Percentiles rank a stretch among this genome's conserved stretches.
Conservation (phyloP, 2,329 filamentous ascomycete genomes). For the Podosphaera fusca region DNA sequence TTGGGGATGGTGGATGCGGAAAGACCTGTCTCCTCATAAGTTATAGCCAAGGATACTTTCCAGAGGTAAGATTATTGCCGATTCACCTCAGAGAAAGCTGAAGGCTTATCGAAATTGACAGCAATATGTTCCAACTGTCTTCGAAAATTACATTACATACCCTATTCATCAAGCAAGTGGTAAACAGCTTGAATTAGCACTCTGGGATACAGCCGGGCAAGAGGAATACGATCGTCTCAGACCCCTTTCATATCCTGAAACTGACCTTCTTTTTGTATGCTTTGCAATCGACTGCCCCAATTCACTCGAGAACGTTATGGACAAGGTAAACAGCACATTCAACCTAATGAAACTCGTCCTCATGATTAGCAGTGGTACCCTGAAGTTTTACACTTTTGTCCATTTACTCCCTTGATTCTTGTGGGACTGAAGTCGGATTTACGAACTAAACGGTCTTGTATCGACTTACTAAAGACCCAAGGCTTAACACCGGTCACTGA, state of each 20-base stretch:
- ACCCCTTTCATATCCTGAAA: constrained; percentile 92
- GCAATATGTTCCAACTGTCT: constrained; percentile 99
- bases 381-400: constrained; percentile 96
- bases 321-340: constrained; percentile 47
- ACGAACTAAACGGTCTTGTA: constrained; percentile 83
- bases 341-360: neutral
- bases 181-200: constrained; percentile 85
- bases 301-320: constrained; percentile 92
- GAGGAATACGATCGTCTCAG: constrained; percentile 95
- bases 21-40: constrained; percentile 98
- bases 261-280: constrained; percentile 92
- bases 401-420: constrained; percentile 84
- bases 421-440: constrained; percentile 94
- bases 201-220: constrained; percentile 97
- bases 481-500: constrained; percentile 84
- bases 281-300: constrained; percentile 98
- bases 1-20: constrained; percentile 91
- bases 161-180: constrained; percentile 69
- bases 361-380: constrained; percentile 61
- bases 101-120: constrained; percentile 4
- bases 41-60: constrained; percentile 96
- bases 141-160: constrained; percentile 99
- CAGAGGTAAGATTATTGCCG: constrained; percentile 43
- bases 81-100: neutral
- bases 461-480: constrained; percentile 96